Evolutionary conservation across 345 rosid genomes (phyloP).

Genomic region (Citrus unshiu): DNA sequence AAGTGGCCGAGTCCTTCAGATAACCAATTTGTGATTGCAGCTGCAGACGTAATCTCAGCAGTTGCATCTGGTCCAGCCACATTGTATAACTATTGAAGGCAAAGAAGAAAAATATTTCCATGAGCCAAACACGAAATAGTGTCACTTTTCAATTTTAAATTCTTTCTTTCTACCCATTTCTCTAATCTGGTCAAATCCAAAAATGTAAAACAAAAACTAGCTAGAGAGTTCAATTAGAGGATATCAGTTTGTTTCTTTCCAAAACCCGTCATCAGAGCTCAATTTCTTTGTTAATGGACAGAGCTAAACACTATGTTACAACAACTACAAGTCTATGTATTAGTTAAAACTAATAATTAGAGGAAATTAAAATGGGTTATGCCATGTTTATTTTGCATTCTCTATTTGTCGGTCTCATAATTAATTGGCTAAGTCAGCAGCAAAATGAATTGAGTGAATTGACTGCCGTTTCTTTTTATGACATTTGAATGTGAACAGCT

Average conservation of each 20-base stretch:
- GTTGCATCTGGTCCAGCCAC: conserved; percentile 67
- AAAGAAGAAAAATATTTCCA: not conserved
- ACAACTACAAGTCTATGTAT: not conserved
- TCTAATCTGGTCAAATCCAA: not conserved
- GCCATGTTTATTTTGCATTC: too few species aligned
- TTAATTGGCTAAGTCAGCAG: not conserved
- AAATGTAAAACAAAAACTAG: not conserved
- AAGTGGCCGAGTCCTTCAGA: conserved; percentile 34
- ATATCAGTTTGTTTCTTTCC: not conserved
- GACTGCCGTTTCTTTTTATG: not conserved
- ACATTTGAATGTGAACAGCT: conserved; percentile 1
- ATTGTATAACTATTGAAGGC: conserved; percentile 44
- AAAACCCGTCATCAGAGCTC: not conserved
- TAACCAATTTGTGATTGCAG: conserved; percentile 57
- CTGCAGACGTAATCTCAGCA: conserved; percentile 60
- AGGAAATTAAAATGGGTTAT: not conserved
- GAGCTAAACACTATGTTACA: not conserved
- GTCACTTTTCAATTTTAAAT: not conserved
- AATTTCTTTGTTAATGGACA: not conserved
- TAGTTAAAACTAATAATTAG: not conserved
- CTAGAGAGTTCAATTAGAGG: not conserved
- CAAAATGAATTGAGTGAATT: not conserved
- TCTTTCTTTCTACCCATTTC: not conserved
- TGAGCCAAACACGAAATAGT: not conserved
- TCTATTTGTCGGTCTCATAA: not conserved